These are phyloP conservation scores for Alternaria infectoria DNA, from an alignment of 2,329 filamentous ascomycete genomes.

Conservation along the genomic window DNA sequence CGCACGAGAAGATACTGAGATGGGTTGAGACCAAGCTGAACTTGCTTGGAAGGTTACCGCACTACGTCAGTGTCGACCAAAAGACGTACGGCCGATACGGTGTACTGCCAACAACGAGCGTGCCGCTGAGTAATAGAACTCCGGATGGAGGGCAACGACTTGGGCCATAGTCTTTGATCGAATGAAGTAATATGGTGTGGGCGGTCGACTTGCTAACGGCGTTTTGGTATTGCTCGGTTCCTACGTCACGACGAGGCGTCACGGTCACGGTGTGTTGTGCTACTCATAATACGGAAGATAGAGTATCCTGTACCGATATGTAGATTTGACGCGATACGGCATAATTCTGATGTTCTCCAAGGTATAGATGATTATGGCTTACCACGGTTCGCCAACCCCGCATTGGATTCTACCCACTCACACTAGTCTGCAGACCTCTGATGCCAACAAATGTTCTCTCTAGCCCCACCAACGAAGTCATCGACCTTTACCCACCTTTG, in stretches of 20 bases:
- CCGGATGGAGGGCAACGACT: slow-evolving; percentile 41
- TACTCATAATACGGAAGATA: neutral
- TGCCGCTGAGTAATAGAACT: slow-evolving; percentile 31
- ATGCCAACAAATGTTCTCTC: neutral
- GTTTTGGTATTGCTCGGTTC: slow-evolving; percentile 7
- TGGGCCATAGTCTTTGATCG: slow-evolving; percentile 24
- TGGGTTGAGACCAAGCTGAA: slow-evolving; percentile 91
- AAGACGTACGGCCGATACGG: slow-evolving; percentile 95
- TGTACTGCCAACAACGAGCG: slow-evolving; percentile 67
- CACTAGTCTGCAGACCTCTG: neutral
- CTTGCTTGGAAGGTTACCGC: slow-evolving; percentile 79
- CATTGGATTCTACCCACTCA: neutral
- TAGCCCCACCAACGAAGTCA: neutral
- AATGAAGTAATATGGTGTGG: neutral
- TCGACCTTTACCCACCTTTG: neutral
- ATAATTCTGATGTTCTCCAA: slow-evolving; percentile 12
- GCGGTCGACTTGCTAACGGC: neutral
- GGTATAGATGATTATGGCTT: neutral
- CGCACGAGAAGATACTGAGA: slow-evolving; percentile 83
- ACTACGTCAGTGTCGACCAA: slow-evolving; percentile 93
- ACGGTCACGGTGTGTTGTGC: neutral
- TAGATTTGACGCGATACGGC: slow-evolving; percentile 9
- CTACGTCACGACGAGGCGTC: slow-evolving; percentile 3
- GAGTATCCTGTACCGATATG: slow-evolving; percentile 7
- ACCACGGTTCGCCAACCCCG: neutral